Evolutionary conservation across 225 moss, liverwort and hornwort genomes (phyloP).

Genomic region (Takakia lepidozioides): DNA sequence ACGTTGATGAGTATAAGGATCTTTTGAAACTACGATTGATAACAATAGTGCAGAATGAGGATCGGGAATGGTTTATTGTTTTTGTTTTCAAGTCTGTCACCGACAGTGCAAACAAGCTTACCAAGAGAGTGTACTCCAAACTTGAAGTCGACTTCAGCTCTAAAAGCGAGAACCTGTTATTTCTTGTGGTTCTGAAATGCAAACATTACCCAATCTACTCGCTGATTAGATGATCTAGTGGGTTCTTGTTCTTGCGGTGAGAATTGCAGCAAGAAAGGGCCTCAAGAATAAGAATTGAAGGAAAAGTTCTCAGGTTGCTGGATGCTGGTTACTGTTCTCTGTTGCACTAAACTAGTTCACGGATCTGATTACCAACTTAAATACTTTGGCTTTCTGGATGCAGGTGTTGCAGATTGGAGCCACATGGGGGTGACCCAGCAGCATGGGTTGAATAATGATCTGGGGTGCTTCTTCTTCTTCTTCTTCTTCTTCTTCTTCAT

Average conservation of each 20-base stretch:
- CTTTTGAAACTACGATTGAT: slow-evolving; percentile 86
- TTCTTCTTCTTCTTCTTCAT: too few species aligned
- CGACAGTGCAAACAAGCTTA: slow-evolving; percentile 64
- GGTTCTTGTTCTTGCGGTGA: too few species aligned
- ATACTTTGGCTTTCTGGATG: background rate
- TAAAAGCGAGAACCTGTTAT: slow-evolving; percentile 55
- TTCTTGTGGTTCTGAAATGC: too few species aligned
- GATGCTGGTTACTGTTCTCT: too few species aligned
- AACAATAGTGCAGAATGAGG: slow-evolving; percentile 91
- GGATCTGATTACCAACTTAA: background rate
- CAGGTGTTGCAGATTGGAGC: slow-evolving; percentile 96
- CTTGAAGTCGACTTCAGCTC: slow-evolving; percentile 96
- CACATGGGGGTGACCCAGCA: slow-evolving; percentile 50
- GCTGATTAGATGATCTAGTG: too few species aligned
- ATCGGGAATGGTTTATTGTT: slow-evolving; percentile 98
- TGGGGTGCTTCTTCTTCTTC: too few species aligned
- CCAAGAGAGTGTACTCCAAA: slow-evolving; percentile 70
- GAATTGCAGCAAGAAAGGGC: too few species aligned
- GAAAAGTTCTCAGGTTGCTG: too few species aligned
- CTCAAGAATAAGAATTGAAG: too few species aligned
- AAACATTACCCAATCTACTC: too few species aligned
- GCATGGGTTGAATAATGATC: slow-evolving; percentile 95
- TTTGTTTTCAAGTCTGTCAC: slow-evolving; percentile 73
- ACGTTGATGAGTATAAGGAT: slow-evolving; percentile 93
- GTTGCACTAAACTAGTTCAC: too few species aligned